Evolutionary conservation across 1,139 yeast species (phyloP).

Genomic region (Debaryomycetaceae sp.): DNA sequence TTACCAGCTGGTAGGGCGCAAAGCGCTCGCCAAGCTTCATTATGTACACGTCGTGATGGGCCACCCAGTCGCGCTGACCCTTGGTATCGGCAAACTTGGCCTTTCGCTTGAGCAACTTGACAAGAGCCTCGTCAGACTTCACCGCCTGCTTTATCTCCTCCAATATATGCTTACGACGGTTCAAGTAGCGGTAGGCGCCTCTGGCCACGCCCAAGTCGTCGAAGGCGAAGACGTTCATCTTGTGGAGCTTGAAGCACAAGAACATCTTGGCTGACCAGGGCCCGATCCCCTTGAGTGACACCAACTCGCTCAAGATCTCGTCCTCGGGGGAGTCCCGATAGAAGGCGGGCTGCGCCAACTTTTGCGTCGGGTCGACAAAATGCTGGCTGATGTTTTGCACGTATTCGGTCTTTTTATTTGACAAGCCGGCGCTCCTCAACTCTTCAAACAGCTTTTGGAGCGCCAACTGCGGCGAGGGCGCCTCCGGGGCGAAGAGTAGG

Average conservation of each 20-base stretch:
- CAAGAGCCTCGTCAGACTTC: slow-evolving; percentile 24
- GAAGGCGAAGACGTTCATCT: slow-evolving; percentile 67
- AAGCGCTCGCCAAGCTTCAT: slow-evolving; percentile 54
- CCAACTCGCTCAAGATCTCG: slow-evolving; percentile 54
- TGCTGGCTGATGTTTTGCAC: slow-evolving; percentile 57
- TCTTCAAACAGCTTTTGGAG: slow-evolving; percentile 37
- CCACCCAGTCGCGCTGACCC: slow-evolving; percentile 52
- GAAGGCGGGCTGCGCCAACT: slow-evolving; percentile 36
- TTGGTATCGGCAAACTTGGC: slow-evolving; percentile 36
- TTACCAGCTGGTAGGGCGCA: slow-evolving; percentile 62
- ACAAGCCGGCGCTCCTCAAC: slow-evolving; percentile 63
- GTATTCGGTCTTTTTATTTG: slow-evolving; percentile 66
- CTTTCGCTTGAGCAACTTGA: slow-evolving; percentile 26
- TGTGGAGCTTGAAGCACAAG: slow-evolving; percentile 60
- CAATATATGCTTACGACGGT: slow-evolving; percentile 49
- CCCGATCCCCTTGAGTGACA: slow-evolving; percentile 73
- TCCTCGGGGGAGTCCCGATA: slow-evolving; percentile 32
- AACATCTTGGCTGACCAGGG: slow-evolving; percentile 93
- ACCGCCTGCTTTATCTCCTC: slow-evolving; percentile 34
- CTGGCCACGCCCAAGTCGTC: slow-evolving; percentile 84
- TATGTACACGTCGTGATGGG: slow-evolving; percentile 56
- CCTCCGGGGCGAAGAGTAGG: slow-evolving; percentile 26
- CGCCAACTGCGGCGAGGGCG: slow-evolving; percentile 54
- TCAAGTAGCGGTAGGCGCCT: slow-evolving; percentile 66
- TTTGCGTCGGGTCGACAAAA: slow-evolving; percentile 35